Evolutionary conservation across 495 filamentous ascomycete genomes (phyloP), one percentile per base, ranked within the genome.

Genomic region (Xylaria castorea): DNA sequence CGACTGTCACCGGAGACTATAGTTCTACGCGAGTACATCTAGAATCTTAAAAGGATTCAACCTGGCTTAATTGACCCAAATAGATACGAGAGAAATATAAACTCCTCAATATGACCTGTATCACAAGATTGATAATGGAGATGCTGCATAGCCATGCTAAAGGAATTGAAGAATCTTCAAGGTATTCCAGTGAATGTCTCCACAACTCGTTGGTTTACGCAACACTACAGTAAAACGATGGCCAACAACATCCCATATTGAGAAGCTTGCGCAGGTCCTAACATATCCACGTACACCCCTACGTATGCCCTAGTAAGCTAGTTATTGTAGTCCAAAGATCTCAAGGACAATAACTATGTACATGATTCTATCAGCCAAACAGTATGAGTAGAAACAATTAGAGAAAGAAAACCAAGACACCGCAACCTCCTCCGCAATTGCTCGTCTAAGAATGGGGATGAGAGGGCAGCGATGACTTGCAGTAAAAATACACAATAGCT

Each of bases 231-330:
- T 36, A 9, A n/a, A 60, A 20, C 30, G 16, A 60, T 60, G 30
- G 8, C 20, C 20, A 32, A 32, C 27, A 20, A n/a, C 7, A 36
- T 12, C 55, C 34, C 20, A 20, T 38, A 61, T 38, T 38, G 9
- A 61, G 34, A 61, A 61, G 58, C 7, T 61, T 38, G 58, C 34
- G 32, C 58, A 38, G 8, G 58, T 61, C 25, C 3, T 61, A 20
- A 38, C 58, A 38, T 61, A n/a, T 61, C 58, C 58, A 51, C 48
- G 48, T 51, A 51, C 48, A n/a, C 48, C 48, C 8, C 58, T 22
- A 61, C 34, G 34, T 61, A 36, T 40, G 34, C 58, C 58, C 18
- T 61, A 18, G 20, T 61, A 38, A 9, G 57, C 16, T 36, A n/a
- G 27, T 27, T 30, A 40, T 3, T 0, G 0, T 18, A 14, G n/a